Evolutionary conservation across 2,329 filamentous ascomycete species (phyloP), one percentile per base, ranked within the genome.

Genomic region (Sporothrix inflata): DNA sequence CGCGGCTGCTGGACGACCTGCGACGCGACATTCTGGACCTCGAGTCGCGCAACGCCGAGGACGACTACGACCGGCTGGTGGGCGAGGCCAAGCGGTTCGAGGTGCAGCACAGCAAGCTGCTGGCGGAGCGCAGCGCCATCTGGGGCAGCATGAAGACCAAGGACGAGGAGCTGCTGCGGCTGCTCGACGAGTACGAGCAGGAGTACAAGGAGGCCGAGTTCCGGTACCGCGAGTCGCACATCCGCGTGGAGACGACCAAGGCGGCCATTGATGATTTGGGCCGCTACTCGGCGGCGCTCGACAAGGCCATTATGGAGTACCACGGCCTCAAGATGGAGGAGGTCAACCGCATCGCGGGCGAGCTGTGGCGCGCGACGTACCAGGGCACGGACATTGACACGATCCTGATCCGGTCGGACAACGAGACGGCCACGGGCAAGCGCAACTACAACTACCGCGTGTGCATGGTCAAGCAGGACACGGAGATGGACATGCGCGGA

Each of bases 401-500:
- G 0, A 97, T 99, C 79, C 88, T 97, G 78, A 98, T 99, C 82
- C 92, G 92, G 53, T 97, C 94, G 21, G 95, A 98, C 81, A 91
- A 90, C 77, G 96, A 98, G 80, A 89, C 88, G 63, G 85, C 85
- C 66, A 76, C 67, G 67, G 72, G 61, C 60, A 72, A 53, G 78
- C 90, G 93, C 77, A 92, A 87, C 74, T 98, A 98, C 87, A 98
- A 99, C 83, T 99, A 99, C 85, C 93, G 96, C 63, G 91, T 99
- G 6, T 94, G 93, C 82, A 99, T 99, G 96, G 90, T 97, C 77
- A 99, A 99, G 84, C 92, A 95, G 79, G 94, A 97, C 78, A 93
- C 92, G 0, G 96, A 99, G 82, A 97, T 99, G 94, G 96, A 99
- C 83, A 99, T 99, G 96, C 93, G 96, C 74, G 97, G 96, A 1